Base-by-base conservation (phyloP, 495 filamentous ascomycete genomes). In the Diplogelasinospora grovesii region DNA sequence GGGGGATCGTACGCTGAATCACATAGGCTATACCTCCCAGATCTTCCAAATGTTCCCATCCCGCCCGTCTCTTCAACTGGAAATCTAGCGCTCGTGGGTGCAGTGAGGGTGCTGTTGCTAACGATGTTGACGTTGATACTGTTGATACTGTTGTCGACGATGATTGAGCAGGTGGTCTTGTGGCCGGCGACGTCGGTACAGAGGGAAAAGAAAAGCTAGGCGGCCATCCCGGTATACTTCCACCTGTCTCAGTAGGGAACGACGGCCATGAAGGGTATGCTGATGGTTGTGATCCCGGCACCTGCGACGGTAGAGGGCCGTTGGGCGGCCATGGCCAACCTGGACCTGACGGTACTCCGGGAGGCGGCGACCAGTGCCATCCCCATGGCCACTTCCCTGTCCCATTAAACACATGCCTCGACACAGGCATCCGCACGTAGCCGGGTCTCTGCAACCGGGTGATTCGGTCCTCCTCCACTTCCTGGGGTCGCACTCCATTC, bases 1-100 rank as follows among this genome's bases (percentile, higher is more conserved):
- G 3, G 19, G 2, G 21, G 1, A 10, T 47, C 61, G 16, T 22
- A 65, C 65, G 44, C 19, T 66, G 56, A 6, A 69, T 49, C 40
- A 63, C 61, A 32, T 69, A 69, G 9, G 60, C 63, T 8, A 64
- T 64, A 6, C 65, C 65, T 14, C 52, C 50, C 7, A 57, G 37
- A 21, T 61, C 57, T 16, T 48, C 52, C 26, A 61, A 31, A 36
- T 52, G 46, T 8, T 46, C 39, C 57, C 57, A 61, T 25, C 57
- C 57, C 57, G 54, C 57, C 20, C 49, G 21, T 15, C 35, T 29
- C 15, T 45, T 30, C 16, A 29, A 8, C 13, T 24, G 15, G 13
- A n/a, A n/a, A n/a, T n/a, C n/a, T n/a, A n/a, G n/a, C n/a, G 35
- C 34, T 15, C 43, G 34, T 13, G 9, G 29, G 9, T 29, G 32